Percentiles rank a stretch among this genome's conserved stretches.
These are phyloP conservation scores for Craterostigma plantagineum DNA, from an alignment of 257 asterid genomes.

Conservation along the genomic window DNA sequence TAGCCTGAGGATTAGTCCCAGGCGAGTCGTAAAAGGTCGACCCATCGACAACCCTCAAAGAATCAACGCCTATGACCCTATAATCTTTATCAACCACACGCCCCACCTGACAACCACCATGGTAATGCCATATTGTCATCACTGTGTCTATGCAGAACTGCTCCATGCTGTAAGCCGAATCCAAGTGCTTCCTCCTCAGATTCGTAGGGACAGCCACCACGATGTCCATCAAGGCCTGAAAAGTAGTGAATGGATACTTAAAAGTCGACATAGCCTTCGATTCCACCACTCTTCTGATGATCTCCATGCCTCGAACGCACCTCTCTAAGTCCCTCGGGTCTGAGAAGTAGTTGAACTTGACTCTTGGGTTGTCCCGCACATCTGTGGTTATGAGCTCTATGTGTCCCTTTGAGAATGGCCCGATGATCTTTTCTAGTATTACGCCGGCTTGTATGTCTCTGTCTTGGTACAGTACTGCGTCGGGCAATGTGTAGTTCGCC, in stretches of 20 bases:
- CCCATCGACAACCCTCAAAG: slow-evolving; percentile 59
- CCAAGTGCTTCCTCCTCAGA: slow-evolving; percentile 23
- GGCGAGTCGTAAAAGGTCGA: slow-evolving; percentile 53
- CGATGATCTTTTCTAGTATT: slow-evolving; percentile 36
- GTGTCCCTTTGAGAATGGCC: slow-evolving; percentile 55
- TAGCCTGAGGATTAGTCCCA: slow-evolving; percentile 90
- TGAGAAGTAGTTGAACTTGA: slow-evolving; percentile 63
- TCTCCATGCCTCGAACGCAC: slow-evolving; percentile 49
- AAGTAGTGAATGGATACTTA: slow-evolving; percentile 24
- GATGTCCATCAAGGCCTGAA: slow-evolving; percentile 17
- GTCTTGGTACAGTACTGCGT: not conserved
- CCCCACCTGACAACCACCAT: slow-evolving; percentile 74
- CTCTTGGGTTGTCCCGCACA: slow-evolving; percentile 51
- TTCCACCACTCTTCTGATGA: slow-evolving; percentile 23
- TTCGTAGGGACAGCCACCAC: slow-evolving; percentile 27
- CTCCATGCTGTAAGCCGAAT: slow-evolving; percentile 27
- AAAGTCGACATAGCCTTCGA: slow-evolving; percentile 24
- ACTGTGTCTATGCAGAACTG: slow-evolving; percentile 60
- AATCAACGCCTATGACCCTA: slow-evolving; percentile 42
- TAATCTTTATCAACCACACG: slow-evolving; percentile 48
- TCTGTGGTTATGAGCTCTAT: slow-evolving; percentile 35
- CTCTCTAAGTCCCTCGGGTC: slow-evolving; percentile 48
- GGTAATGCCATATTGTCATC: slow-evolving; percentile 76
- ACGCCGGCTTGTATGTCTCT: slow-evolving; percentile 18
- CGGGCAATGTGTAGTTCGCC: slow-evolving; percentile 7